phyloP scores from a whole-genome alignment of 345 rosid species.

The Citrus glauca region DNA sequence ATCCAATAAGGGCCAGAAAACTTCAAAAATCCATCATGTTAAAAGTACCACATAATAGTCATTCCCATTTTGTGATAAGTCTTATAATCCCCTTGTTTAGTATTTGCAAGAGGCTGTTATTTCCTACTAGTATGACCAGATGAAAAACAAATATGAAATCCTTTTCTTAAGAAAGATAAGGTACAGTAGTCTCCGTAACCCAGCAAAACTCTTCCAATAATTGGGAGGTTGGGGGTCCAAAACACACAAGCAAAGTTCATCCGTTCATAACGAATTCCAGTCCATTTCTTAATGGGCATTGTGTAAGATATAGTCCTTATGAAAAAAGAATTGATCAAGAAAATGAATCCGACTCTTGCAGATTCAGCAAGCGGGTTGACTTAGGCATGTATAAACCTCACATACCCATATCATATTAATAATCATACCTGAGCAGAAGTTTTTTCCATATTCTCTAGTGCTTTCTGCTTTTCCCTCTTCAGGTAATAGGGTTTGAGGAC shows the following conservation, averaged over 20 bases:
- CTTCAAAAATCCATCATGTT: neutral
- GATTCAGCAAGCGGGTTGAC: neutral
- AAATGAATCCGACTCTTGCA: neutral
- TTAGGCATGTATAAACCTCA: slow-evolving; percentile 4
- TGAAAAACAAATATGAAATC: neutral
- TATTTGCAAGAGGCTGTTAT: neutral
- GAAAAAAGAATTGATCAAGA: neutral
- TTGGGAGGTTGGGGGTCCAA: neutral
- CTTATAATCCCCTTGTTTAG: neutral
- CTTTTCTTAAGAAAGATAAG: no score
- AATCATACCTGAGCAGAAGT: slow-evolving; percentile 69
- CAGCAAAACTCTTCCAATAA: neutral
- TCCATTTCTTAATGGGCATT: neutral
- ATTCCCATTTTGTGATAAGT: slow-evolving; percentile 3
- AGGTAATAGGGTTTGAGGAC: slow-evolving; percentile 71
- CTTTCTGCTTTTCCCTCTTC: slow-evolving; percentile 64
- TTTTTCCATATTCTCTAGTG: slow-evolving; percentile 64
- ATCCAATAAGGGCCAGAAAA: neutral
- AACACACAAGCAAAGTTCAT: neutral
- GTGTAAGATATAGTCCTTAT: neutral
- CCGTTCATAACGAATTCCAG: neutral
- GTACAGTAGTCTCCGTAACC: neutral
- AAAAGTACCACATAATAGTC: neutral
- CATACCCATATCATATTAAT: neutral
- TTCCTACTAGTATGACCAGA: neutral